Evolutionary conservation across 805 yeast species (phyloP).

Genomic region (Kluyveromyces nonfermentans): DNA sequence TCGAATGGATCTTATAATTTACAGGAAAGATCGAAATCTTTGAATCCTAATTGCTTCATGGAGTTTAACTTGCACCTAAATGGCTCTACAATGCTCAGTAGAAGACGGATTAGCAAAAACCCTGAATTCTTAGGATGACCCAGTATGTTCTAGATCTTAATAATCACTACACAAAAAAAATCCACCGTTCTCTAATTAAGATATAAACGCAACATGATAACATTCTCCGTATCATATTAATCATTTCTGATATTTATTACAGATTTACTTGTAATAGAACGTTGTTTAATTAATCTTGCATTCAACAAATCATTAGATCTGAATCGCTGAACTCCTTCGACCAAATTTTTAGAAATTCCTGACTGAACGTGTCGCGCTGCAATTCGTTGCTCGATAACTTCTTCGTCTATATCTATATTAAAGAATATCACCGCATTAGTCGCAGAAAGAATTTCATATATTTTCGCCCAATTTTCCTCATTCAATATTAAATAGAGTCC

Average conservation of each 20-base stretch:
- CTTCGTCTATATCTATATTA: constrained; percentile 41
- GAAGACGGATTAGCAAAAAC: background rate
- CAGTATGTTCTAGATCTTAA: background rate
- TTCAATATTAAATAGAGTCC: constrained; percentile 63
- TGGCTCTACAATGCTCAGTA: constrained; percentile 2
- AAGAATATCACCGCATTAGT: constrained; percentile 36
- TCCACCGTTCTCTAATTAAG: background rate
- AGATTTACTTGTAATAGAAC: constrained; percentile 13
- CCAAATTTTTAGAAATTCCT: constrained; percentile 39
- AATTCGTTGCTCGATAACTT: constrained; percentile 45
- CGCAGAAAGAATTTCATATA: constrained; percentile 9
- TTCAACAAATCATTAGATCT: constrained; percentile 55
- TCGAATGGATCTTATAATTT: background rate
- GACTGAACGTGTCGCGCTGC: constrained; percentile 55
- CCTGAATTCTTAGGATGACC: background rate
- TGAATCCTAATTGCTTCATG: background rate
- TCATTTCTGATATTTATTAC: constrained; percentile 17
- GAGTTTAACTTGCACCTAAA: background rate
- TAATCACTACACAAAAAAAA: background rate
- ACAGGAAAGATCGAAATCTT: background rate
- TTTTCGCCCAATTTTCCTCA: constrained; percentile 46
- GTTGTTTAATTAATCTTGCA: constrained; percentile 33
- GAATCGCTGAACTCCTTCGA: constrained; percentile 44
- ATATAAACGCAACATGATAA: background rate
- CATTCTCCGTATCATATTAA: constrained; percentile 2